These are phyloP conservation scores for Claviceps maximensis DNA, from an alignment of 2,329 filamentous ascomycete genomes.

Conservation along the genomic window DNA sequence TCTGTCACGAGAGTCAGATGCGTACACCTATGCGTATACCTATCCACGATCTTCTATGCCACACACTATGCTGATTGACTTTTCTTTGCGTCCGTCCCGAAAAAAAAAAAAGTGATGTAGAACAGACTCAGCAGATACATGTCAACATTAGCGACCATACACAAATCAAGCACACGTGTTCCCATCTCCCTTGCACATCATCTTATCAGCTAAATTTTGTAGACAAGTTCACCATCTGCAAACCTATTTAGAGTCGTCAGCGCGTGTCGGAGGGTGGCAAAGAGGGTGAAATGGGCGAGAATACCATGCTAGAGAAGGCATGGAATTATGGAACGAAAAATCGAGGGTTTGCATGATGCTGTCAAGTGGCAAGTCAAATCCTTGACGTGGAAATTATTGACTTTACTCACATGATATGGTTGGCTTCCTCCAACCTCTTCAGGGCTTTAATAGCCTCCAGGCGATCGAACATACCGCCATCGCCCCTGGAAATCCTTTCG, in stretches of 20 bases:
- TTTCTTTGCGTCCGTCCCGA: not conserved
- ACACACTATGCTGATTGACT: not conserved
- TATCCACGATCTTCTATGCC: not conserved
- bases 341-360: not conserved
- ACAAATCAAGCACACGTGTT: not conserved
- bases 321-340: not conserved
- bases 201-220: slow-evolving; percentile 43
- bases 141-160: not conserved
- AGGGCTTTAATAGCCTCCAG: slow-evolving; percentile 67
- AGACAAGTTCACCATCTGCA: slow-evolving; percentile 51
- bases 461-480: slow-evolving; percentile 49
- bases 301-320: not conserved
- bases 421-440: slow-evolving; percentile 64
- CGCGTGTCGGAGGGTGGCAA: not conserved
- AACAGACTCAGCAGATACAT: not conserved
- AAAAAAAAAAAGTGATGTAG: not conserved
- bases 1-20: not conserved
- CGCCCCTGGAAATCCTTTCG: slow-evolving; percentile 40
- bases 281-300: not conserved
- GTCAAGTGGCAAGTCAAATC: not conserved
- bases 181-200: not conserved
- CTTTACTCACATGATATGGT: slow-evolving; percentile 77
- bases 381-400: not conserved
- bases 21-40: too few relatives aligned
- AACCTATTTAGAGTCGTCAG: slow-evolving; percentile 29